A percentile compares a stretch with the other conserved stretches of the same genome.
Evolutionary conservation across 169 alveolate genomes (phyloP).

Genomic region (Cyclospora cayetanensis): DNA sequence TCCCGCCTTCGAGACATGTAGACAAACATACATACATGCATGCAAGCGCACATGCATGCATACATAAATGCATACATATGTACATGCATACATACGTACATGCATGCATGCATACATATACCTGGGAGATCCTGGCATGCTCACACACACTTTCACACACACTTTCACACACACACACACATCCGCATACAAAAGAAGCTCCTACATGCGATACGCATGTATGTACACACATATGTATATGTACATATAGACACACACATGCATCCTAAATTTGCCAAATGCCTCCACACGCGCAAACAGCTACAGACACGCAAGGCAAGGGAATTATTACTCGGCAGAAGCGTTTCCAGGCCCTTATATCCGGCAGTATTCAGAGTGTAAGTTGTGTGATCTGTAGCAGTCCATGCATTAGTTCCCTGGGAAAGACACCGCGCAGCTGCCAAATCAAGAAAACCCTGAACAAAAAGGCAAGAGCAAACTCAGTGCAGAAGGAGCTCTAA

Average conservation of each 20-base stretch:
- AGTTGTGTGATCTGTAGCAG: constrained; percentile 85
- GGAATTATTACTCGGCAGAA: constrained; percentile 77
- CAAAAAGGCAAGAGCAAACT: too few relatives aligned
- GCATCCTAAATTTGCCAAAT: neutral
- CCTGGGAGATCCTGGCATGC: too few relatives aligned
- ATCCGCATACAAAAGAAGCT: neutral
- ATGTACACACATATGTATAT: neutral
- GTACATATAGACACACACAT: neutral
- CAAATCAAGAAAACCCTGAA: constrained; percentile 82
- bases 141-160: too few relatives aligned
- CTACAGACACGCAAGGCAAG: neutral
- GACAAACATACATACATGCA: too few relatives aligned
- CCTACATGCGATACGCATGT: neutral
- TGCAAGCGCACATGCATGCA: too few relatives aligned
- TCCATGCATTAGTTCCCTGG: constrained; percentile 92
- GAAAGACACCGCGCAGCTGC: constrained; percentile 83
- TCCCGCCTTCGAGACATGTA: too few relatives aligned
- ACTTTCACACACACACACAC: too few relatives aligned
- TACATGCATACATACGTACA: too few relatives aligned
- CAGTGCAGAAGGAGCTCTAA: too few relatives aligned
- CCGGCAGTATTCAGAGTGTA: constrained; percentile 89
- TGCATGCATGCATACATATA: too few relatives aligned
- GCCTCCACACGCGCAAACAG: neutral
- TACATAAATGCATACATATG: too few relatives aligned
- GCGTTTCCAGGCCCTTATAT: constrained; percentile 84